Conservation (phyloP, 768 basidiomycete species). For the Tephrocybe sp. region DNA sequence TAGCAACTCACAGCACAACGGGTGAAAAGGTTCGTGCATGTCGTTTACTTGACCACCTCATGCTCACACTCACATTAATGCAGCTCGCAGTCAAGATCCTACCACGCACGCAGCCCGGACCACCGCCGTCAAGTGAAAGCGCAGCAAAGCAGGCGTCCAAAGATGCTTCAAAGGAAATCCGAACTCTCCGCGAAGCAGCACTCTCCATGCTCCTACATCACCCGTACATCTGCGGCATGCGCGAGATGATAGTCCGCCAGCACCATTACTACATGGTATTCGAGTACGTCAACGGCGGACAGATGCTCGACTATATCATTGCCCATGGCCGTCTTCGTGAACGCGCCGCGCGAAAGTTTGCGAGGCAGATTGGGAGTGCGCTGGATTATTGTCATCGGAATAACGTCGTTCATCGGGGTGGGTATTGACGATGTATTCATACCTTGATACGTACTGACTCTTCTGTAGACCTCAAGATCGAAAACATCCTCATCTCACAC, state of each 20-base stretch:
- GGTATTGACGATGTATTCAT: conserved; percentile 11
- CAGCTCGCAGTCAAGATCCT: conserved; percentile 99
- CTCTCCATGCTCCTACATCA: conserved; percentile 95
- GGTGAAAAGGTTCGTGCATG: conserved; percentile 80
- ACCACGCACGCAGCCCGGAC: conserved; percentile 73
- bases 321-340: conserved; percentile 94
- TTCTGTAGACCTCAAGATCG: conserved; percentile 87
- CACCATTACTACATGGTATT: conserved; percentile 99
- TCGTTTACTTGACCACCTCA: conserved; percentile 5
- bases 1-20: conserved; percentile 83
- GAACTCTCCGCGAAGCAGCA: conserved; percentile 94
- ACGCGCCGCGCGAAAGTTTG: conserved; percentile 95
- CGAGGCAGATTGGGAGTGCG: conserved; percentile 94
- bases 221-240: conserved; percentile 99
- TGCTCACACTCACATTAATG: neutral
- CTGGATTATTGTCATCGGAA: conserved; percentile 97
- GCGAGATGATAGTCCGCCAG: conserved; percentile 96
- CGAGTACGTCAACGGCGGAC: conserved; percentile 98
- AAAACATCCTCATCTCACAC: conserved; percentile 98
- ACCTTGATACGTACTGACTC: conserved; percentile 1
- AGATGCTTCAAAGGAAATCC: conserved; percentile 94
- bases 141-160: conserved; percentile 77
- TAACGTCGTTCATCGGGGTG: conserved; percentile 93
- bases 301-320: conserved; percentile 99
- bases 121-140: conserved; percentile 45